Evolutionary conservation across 352 stramenopile species (phyloP), one percentile per base, ranked within the genome.

Genomic region (Pythium volutum): DNA sequence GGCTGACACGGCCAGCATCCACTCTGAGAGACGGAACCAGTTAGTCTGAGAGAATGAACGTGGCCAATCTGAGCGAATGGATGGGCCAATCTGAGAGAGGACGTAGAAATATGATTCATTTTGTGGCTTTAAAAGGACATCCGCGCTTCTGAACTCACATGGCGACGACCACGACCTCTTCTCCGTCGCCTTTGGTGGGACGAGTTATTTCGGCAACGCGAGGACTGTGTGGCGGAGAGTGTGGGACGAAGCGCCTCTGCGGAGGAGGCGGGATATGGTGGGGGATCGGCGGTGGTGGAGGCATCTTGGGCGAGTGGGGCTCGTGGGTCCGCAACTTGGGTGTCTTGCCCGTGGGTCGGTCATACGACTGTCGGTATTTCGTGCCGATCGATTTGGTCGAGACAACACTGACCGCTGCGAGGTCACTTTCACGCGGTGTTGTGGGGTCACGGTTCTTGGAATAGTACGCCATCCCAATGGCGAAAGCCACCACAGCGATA

Each of bases 241-340:
- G 36, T 5, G 12, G 12, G 8, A 15, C 36, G 3, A 43, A 43
- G 14, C 16, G 14, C 36, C 15, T 10, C n/a, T 16, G 36, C 9
- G 36, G 15, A 43, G 15, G 6, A 43, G 36, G 36, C 9, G 10
- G 36, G 3, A 15, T 43, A 23, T 43, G 36, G 36, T 51, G 22
- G 16, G 25, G 23, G 4, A 22, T 22, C n/a, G 42, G 42, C 20
- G 42, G 42, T 29, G 45, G 31, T 36, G 31, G 31, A 36, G 31
- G 45, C 45, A 51, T 51, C 14, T 34, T 33, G 45, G 45, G 45
- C 23, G 45, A 51, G 45, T 51, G 45, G 6, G 45, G 45, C 23
- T 51, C 45, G 22, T 29, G 45, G 6, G 25, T 16, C 7, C 42
- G n/a, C 42, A n/a, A 18, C 36, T 43, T 49, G 31, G 31, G 31